A percentile compares a stretch with the other conserved stretches of the same genome.
phyloP scores from a whole-genome alignment of 257 asterid genomes.

The Cinchona pubescens region DNA sequence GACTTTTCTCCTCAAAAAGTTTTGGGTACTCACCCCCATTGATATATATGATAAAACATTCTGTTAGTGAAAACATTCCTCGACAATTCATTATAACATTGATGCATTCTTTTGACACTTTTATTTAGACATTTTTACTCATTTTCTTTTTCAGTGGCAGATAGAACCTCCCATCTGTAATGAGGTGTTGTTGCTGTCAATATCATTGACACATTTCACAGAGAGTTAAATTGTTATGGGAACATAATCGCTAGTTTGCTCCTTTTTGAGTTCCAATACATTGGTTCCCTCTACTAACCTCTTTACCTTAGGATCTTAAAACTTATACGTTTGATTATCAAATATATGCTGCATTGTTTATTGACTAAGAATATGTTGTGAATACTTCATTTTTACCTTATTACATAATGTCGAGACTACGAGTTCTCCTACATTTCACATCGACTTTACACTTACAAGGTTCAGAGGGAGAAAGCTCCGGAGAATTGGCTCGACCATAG shows the following conservation, averaged over 20 bases:
- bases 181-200: not conserved
- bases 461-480: too few relatives aligned
- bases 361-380: too few relatives aligned
- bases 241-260: not conserved
- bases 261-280: not conserved
- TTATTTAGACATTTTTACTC: not conserved
- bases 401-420: too few relatives aligned
- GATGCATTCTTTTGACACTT: conserved; percentile 8
- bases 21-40: conserved; percentile 15
- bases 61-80: not conserved
- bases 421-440: too few relatives aligned
- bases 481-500: too few relatives aligned
- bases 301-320: too few relatives aligned
- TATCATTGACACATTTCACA: not conserved
- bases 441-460: too few relatives aligned
- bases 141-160: not conserved
- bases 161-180: not conserved
- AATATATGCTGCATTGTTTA: too few relatives aligned
- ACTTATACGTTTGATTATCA: too few relatives aligned
- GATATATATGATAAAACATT: not conserved
- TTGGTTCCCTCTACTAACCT: too few relatives aligned
- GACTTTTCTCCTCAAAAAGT: not conserved
- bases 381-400: too few relatives aligned
- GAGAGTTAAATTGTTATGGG: not conserved
- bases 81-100: not conserved